Conservation (phyloP, 768 basidiomycete genomes). For the Coprinopsis strossmayeri region DNA sequence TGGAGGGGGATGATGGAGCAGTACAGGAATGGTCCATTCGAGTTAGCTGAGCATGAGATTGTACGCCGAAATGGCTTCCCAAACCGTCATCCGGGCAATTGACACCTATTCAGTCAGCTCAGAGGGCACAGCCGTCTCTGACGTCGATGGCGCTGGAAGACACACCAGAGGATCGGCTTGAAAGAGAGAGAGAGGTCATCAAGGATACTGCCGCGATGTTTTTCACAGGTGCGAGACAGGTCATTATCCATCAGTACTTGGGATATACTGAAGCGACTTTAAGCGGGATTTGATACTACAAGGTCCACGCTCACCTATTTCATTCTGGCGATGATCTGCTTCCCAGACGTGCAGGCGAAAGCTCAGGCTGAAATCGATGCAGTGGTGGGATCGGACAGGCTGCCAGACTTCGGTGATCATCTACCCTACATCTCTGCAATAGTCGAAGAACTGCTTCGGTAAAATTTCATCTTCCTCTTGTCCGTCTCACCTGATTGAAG, state of each 20-base stretch:
- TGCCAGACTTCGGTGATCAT: conserved; percentile 12
- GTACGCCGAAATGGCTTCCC: conserved; percentile 1
- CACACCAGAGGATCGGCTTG: neutral
- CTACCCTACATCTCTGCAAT: conserved; percentile 30
- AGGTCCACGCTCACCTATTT: conserved; percentile 9
- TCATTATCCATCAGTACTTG: conserved; percentile 1
- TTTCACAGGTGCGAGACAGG: conserved; percentile 26
- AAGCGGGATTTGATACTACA: conserved; percentile 11
- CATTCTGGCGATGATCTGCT: conserved; percentile 23
- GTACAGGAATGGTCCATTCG: conserved; percentile 32
- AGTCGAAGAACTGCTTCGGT: conserved; percentile 34
- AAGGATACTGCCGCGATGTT: conserved; percentile 34
- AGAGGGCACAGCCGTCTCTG: neutral
- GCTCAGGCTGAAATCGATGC: conserved; percentile 39
- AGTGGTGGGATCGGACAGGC: conserved; percentile 26
- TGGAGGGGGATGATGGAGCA: conserved; percentile 34
- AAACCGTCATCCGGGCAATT: neutral
- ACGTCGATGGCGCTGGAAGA: conserved; percentile 3
- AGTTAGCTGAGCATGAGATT: conserved; percentile 2
- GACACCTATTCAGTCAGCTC: neutral
- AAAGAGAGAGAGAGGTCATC: conserved; percentile 12
- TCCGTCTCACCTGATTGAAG: neutral
- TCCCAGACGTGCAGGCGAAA: conserved; percentile 34
- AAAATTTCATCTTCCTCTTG: conserved; percentile 14
- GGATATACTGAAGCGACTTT: neutral